Evolutionary conservation across 257 asterid species (phyloP).

Genomic region (Solanum etuberosum): DNA sequence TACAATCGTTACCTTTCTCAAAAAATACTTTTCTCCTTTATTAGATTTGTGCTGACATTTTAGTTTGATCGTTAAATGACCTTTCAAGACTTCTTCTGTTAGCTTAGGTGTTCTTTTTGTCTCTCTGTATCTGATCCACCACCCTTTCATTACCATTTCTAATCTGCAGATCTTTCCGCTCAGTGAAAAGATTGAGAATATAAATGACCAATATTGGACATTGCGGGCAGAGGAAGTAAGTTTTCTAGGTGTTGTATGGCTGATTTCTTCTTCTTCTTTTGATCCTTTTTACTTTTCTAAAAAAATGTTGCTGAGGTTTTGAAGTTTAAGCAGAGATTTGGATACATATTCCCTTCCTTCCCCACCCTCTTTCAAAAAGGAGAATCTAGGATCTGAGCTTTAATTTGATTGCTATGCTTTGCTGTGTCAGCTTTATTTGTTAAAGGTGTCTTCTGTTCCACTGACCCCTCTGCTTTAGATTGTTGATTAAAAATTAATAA

Average conservation of each 20-base stretch:
- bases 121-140: not conserved
- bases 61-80: not conserved
- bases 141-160: not conserved
- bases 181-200: conserved; percentile 79
- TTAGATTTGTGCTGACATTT: conserved; percentile 3
- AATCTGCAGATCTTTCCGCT: conserved; percentile 70
- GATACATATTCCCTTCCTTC: not conserved
- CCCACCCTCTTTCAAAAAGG: not conserved
- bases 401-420: not conserved
- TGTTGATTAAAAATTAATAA: not conserved
- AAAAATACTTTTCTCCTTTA: not conserved
- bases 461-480: not conserved
- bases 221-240: conserved; percentile 90
- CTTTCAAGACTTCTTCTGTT: not conserved
- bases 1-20: not conserved
- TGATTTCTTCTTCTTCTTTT: not conserved
- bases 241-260: conserved; percentile 2
- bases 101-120: not conserved
- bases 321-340: not conserved
- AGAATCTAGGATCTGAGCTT: not conserved
- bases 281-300: not conserved
- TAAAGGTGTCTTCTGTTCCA: not conserved
- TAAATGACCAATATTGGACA: conserved; percentile 93
- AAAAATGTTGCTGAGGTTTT: not conserved
- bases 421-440: not conserved